Conservation (phyloP, 106 monocot species). For the Dendrobium officinale region DNA sequence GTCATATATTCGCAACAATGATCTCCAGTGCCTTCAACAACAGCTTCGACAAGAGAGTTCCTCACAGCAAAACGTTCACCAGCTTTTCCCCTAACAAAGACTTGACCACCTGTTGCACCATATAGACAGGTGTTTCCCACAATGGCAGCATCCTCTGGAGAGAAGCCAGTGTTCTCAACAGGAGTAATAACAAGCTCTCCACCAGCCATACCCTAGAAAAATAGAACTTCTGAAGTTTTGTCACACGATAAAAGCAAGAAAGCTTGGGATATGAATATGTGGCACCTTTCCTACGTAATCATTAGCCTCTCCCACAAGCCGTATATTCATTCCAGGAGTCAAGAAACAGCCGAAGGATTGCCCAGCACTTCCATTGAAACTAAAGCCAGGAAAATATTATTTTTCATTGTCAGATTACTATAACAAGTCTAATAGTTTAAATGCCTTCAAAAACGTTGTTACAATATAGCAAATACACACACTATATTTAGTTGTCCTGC, state of each 20-base stretch:
- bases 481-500: constrained; percentile 92
- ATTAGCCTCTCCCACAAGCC: constrained; percentile 88
- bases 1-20: constrained; percentile 99
- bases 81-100: constrained; percentile 95
- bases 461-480: constrained; percentile 29
- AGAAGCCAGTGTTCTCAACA: constrained; percentile 68
- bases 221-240: not conserved
- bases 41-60: constrained; percentile 86
- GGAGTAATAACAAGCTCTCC: constrained; percentile 88
- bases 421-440: too few relatives aligned
- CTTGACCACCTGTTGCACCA: constrained; percentile 95
- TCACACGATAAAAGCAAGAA: not conserved
- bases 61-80: constrained; percentile 98
- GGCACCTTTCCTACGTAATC: constrained; percentile 98
- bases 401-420: too few relatives aligned
- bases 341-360: constrained; percentile 94
- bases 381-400: constrained; percentile 11
- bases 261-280: not conserved
- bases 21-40: constrained; percentile 98
- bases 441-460: not conserved
- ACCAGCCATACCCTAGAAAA: constrained; percentile 89
- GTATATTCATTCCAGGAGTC: constrained; percentile 93
- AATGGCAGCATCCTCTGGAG: constrained; percentile 85
- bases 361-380: constrained; percentile 94
- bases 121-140: constrained; percentile 97